Evolutionary conservation across 1,139 yeast genomes (phyloP).

Genomic region (Magnusiomyces paraingens): DNA sequence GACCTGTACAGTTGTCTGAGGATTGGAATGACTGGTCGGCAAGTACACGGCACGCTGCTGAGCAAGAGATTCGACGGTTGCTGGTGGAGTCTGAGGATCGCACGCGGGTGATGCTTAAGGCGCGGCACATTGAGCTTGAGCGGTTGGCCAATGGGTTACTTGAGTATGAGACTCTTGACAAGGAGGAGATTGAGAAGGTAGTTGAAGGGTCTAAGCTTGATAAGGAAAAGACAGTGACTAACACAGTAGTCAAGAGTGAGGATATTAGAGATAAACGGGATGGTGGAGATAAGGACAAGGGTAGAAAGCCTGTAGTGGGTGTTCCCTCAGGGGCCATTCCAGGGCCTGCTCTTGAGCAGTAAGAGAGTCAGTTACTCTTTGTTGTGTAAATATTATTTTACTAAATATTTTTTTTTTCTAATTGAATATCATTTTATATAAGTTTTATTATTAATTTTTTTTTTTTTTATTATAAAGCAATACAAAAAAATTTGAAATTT

Average conservation of each 20-base stretch:
- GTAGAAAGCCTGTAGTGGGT: no score
- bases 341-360: no score
- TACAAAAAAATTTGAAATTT: no score
- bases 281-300: no score
- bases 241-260: slow-evolving; percentile 61
- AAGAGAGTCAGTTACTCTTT: no score
- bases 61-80: slow-evolving; percentile 76
- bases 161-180: slow-evolving; percentile 90
- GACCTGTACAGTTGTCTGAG: slow-evolving; percentile 74
- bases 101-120: slow-evolving; percentile 60
- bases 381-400: no score
- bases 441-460: no score
- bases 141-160: slow-evolving; percentile 88
- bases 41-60: slow-evolving; percentile 80
- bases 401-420: no score
- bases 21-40: slow-evolving; percentile 96
- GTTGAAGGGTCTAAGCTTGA: slow-evolving; percentile 70
- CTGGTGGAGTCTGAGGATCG: slow-evolving; percentile 72
- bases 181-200: slow-evolving; percentile 82
- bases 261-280: slow-evolving; percentile 34
- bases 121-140: slow-evolving; percentile 58
- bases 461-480: no score
- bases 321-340: no score
- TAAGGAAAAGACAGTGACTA: slow-evolving; percentile 62
- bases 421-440: no score